A percentile compares a stretch with the other conserved stretches of the same genome.
Evolutionary conservation across 345 rosid genomes (phyloP).

Genomic region (Carallia pectinifolia): DNA sequence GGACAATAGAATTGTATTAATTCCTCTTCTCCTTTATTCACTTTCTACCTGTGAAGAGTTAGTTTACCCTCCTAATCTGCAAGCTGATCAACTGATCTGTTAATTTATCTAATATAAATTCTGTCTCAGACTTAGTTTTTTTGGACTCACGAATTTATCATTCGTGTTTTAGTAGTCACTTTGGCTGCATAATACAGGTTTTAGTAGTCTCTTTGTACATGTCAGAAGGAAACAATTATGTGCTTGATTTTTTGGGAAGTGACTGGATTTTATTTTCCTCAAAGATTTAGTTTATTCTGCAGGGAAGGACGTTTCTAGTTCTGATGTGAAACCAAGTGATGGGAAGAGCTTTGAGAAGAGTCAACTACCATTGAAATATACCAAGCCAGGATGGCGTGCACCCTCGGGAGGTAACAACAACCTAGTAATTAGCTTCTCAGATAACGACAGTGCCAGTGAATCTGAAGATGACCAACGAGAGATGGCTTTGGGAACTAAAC

Average conservation of each 20-base stretch:
- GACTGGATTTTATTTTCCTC: neutral
- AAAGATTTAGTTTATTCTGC: conserved; percentile 13
- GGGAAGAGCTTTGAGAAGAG: conserved; percentile 41
- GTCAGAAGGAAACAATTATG: neutral
- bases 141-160: neutral
- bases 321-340: conserved; percentile 34
- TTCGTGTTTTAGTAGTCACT: neutral
- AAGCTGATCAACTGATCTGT: neutral
- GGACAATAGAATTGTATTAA: neutral
- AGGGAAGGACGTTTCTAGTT: conserved; percentile 44
- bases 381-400: conserved; percentile 39
- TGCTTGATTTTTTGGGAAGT: neutral
- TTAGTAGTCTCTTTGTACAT: neutral
- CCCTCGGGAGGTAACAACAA: conserved; percentile 42
- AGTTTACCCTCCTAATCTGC: neutral
- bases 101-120: neutral
- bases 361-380: conserved; percentile 36
- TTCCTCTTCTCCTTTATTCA: neutral
- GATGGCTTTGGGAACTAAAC: conserved; percentile 32
- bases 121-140: neutral
- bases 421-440: conserved; percentile 88
- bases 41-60: neutral
- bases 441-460: conserved; percentile 83
- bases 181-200: neutral
- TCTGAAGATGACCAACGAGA: conserved; percentile 43